Conservation (phyloP, 345 rosid species). For the Acer saccharum region DNA sequence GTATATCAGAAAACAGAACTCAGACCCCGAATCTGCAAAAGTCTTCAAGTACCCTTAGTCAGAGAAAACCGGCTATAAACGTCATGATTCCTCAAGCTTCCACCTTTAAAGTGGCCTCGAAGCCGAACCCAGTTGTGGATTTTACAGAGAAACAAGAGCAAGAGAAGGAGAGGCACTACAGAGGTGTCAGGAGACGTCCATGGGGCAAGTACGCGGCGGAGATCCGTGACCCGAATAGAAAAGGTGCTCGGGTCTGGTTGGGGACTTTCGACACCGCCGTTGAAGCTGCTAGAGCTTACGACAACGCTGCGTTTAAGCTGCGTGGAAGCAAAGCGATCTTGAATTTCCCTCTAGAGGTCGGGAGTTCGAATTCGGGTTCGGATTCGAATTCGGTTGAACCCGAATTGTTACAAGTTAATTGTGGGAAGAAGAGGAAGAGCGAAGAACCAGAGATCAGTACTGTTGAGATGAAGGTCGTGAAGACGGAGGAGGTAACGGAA, state of each 20-base stretch:
- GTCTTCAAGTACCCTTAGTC: slow-evolving; percentile 51
- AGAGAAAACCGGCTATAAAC: slow-evolving; percentile 62
- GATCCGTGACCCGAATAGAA: slow-evolving; percentile 84
- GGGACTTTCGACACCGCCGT: slow-evolving; percentile 85
- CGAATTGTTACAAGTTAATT: slow-evolving; percentile 13
- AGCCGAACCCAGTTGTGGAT: slow-evolving; percentile 15
- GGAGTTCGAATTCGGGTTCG: slow-evolving; percentile 21
- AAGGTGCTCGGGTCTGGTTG: slow-evolving; percentile 88
- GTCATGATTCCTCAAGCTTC: slow-evolving; percentile 44
- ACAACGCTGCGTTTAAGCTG: slow-evolving; percentile 74
- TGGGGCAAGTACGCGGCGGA: slow-evolving; percentile 96
- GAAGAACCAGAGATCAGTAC: slow-evolving; percentile 26
- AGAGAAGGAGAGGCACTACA: slow-evolving; percentile 55
- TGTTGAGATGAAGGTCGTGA: slow-evolving; percentile 23
- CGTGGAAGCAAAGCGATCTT: slow-evolving; percentile 91
- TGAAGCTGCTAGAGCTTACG: slow-evolving; percentile 92
- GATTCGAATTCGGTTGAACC: slow-evolving; percentile 7
- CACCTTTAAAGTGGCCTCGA: slow-evolving; percentile 14
- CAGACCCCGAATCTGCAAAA: slow-evolving; percentile 19
- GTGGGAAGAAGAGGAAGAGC: slow-evolving; percentile 45
- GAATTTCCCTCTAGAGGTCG: slow-evolving; percentile 85
- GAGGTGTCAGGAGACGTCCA: slow-evolving; percentile 84
- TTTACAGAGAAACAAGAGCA: background rate
- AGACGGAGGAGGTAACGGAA: slow-evolving; percentile 12
- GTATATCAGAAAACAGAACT: background rate